phyloP scores from a whole-genome alignment of 805 yeast genomes.

The Yarrowia deformans region DNA sequence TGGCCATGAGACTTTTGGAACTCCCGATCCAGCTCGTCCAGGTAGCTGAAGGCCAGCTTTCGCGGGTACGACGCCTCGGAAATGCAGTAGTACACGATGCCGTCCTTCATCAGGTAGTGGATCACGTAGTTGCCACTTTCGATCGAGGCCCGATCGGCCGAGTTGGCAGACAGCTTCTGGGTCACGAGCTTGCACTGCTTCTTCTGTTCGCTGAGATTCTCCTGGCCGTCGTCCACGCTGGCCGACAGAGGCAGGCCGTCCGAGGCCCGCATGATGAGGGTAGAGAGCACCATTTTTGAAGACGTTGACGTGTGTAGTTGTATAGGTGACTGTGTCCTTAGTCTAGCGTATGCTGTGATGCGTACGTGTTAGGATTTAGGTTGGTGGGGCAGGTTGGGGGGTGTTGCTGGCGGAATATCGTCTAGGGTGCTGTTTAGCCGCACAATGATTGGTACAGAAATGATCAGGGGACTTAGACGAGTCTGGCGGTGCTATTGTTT shows the following conservation, averaged over 20 bases:
- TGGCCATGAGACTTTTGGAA: conserved; percentile 82
- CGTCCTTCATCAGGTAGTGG: conserved; percentile 69
- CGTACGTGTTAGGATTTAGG: conserved; percentile 9
- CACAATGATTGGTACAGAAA: not conserved
- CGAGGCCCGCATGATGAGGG: conserved; percentile 59
- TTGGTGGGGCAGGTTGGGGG: conserved; percentile 4
- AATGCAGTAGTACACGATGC: conserved; percentile 79
- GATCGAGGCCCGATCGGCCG: conserved; percentile 84
- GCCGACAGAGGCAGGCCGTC: conserved; percentile 86
- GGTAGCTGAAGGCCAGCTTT: conserved; percentile 85
- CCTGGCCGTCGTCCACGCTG: conserved; percentile 81
- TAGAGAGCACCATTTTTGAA: conserved; percentile 67
- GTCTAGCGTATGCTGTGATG: not conserved
- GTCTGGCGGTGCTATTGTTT: too few relatives aligned
- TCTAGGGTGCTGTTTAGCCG: too few relatives aligned
- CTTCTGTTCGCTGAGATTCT: conserved; percentile 74
- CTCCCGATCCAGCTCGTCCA: conserved; percentile 81
- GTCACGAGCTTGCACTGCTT: conserved; percentile 81
- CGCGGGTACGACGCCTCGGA: conserved; percentile 83
- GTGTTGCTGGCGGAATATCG: not conserved
- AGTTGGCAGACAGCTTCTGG: conserved; percentile 74
- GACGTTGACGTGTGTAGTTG: too few relatives aligned
- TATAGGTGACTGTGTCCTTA: too few relatives aligned
- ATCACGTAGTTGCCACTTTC: conserved; percentile 78
- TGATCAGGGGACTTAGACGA: not conserved